These are phyloP conservation scores for Pleurotus pulmonarius DNA, from an alignment of 768 basidiomycete genomes.

Conservation along the genomic window DNA sequence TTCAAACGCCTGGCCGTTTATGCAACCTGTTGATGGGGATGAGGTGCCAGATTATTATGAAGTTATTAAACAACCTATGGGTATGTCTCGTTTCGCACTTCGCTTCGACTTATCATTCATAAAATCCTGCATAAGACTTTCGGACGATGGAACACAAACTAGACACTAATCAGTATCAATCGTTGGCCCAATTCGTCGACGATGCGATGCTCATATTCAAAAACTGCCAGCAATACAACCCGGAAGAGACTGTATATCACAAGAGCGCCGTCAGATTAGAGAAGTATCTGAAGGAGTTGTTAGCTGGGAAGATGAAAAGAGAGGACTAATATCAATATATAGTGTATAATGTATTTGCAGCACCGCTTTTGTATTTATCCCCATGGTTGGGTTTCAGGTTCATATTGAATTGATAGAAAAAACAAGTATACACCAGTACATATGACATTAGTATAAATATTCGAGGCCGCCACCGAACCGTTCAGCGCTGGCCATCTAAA, in stretches of 20 bases:
- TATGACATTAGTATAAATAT: background rate
- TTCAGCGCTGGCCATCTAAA: conserved; percentile 51
- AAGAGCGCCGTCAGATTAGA: conserved; percentile 86
- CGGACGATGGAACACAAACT: conserved; percentile 86
- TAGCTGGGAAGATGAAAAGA: conserved; percentile 30
- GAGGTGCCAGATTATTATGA: conserved; percentile 90
- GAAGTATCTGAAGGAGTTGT: conserved; percentile 61
- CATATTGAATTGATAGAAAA: background rate
- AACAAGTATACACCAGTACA: background rate
- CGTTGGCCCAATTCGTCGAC: conserved; percentile 67
- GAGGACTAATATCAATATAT: conserved; percentile 11
- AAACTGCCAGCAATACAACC: conserved; percentile 89
- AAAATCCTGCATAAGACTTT: conserved; percentile 55
- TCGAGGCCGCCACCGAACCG: background rate
- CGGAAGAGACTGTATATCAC: conserved; percentile 72
- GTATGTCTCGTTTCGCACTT: conserved; percentile 37
- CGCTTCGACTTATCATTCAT: background rate
- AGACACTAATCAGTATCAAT: conserved; percentile 78
- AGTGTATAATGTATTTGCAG: background rate
- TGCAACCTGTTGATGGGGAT: conserved; percentile 68
- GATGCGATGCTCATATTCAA: conserved; percentile 86
- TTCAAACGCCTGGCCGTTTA: conserved; percentile 85
- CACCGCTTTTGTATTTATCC: too few species aligned
- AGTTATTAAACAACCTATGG: conserved; percentile 89
- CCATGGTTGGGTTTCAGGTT: too few species aligned